Base-by-base conservation (phyloP, 331 rosid genomes). In the Pyrus hybrid region DNA sequence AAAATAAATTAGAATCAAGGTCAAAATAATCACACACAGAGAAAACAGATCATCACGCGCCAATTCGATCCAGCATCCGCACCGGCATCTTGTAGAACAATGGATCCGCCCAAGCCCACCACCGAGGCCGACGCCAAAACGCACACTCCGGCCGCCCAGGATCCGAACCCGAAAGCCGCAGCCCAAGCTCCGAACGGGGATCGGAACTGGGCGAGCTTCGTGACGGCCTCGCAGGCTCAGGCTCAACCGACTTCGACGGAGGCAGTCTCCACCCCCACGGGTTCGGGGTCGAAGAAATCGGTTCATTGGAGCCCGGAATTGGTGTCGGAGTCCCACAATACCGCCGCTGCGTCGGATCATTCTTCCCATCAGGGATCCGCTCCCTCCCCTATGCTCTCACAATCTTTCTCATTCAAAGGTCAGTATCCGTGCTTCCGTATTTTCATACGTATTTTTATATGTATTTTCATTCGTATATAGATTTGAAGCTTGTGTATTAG, bases 301-400 rank as follows among this genome's bases (percentile, higher is more conserved):
- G 97, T 92, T 25, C 92, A 64, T 58, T 92, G 99, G 99, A 87
- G 87, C 81, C 89, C 97, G 67, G 91, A 92, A n/a, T 73, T 92
- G 87, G 93, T 94, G 53, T 78, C 88, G 4, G 96, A 92, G 79
- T 81, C 96, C 1, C 79, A 66, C 43, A 37, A 9, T 37, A 37
- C 43, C 8, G 23, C 7, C 10, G 64, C 23, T 2, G 41, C 37
- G 70, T 73, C 63, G 49, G 76, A 1, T 70, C 87, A 57, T 37
- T 54, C 17, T n/a, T 83, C 88, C 10, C 78, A 89, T 37, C 76
- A 56, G 12, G 91, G 77, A 77, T 80, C 91, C 4, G 75, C 70
- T 77, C 45, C 84, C 28, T 81, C 97, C 16, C 76, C 82, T 18
- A 70, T 75, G 35, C 72, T 87, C 32, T 60, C 86, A 1, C 45